Percentiles rank a stretch among this genome's conserved stretches.
phyloP scores from a whole-genome alignment of 306 rosid genomes.

The Vicia sativa region DNA sequence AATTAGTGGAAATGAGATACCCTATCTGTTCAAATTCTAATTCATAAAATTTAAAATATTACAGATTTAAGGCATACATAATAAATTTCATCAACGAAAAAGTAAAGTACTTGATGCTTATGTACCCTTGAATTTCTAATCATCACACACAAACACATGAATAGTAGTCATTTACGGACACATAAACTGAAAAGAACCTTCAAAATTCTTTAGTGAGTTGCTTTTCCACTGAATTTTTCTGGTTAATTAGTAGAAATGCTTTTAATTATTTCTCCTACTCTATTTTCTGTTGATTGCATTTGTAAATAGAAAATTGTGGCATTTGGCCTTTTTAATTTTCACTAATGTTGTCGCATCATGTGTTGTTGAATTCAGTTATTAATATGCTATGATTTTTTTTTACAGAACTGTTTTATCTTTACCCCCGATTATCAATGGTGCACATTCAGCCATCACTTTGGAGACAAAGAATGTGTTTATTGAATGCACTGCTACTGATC shows the following conservation, averaged over 20 bases:
- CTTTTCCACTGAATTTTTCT: too few relatives aligned
- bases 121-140: too few relatives aligned
- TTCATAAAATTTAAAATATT: slow-evolving; percentile 14
- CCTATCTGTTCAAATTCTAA: not conserved
- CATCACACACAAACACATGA: too few relatives aligned
- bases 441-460: slow-evolving; percentile 87
- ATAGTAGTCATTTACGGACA: too few relatives aligned
- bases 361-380: slow-evolving; percentile 29
- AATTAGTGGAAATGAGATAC: not conserved
- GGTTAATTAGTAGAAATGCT: not conserved
- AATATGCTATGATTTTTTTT: slow-evolving; percentile 30
- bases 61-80: not conserved
- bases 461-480: slow-evolving; percentile 83
- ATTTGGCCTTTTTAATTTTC: slow-evolving; percentile 26
- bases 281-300: not conserved
- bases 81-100: not conserved
- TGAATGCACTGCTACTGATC: slow-evolving; percentile 98
- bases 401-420: slow-evolving; percentile 86
- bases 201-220: too few relatives aligned
- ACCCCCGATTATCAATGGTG: slow-evolving; percentile 94
- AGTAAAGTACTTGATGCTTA: not conserved
- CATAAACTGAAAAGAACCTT: too few relatives aligned
- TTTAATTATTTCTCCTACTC: not conserved
- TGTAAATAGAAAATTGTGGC: not conserved
- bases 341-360: slow-evolving; percentile 6